Evolutionary conservation across 305 asterid genomes (phyloP), one percentile per base, ranked within the genome.

Genomic region (Nicotiana rustica): DNA sequence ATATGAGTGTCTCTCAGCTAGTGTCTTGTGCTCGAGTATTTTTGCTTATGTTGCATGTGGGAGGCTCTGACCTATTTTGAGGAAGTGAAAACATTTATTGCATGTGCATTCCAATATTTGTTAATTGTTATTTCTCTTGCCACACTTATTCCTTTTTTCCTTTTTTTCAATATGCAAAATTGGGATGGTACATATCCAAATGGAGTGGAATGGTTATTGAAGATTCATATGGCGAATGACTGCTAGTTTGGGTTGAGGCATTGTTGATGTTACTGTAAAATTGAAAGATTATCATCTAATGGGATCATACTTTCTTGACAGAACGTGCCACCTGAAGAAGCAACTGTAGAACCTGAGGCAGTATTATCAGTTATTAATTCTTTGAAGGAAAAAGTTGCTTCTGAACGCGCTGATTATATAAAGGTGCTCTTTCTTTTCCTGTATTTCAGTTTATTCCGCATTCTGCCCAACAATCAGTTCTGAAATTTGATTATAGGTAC

Each of bases 371-470:
- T 89, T 65, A 88, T 97, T 83, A 96, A 92, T 79, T 88, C 90
- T 61, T 85, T 93, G 68, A 92, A 90, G 89, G 84, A 86, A 67
- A 87, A 92, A 86, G 93, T 95, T 87, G 95, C 92, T 81, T 87
- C 83, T 66, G 90, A 89, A 57, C 98, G 98, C 68, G 44, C 79
- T 83, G 85, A 84, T 47, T 90, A 89, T 82, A 86, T 95, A 77
- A 90, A 92, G 99, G 99, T 97, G 82, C 62, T 75, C 41, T 25
- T 52, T 75, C 62, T 75, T 19, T 25, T 52, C 25, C 64, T 49
- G 64, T 75, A 29, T 52, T 52, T 52, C 79, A 49, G 64, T 75
- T 75, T 75, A 4, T 75, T 52, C 13, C 18, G 44, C 84, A 80
- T 84, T 86, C 79, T 81, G 56, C 81, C 82, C 81, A 81, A 57